These are phyloP conservation scores for Trichopus zeylanicus DNA, from an alignment of 116 monocot genomes.

Conservation along the genomic window DNA sequence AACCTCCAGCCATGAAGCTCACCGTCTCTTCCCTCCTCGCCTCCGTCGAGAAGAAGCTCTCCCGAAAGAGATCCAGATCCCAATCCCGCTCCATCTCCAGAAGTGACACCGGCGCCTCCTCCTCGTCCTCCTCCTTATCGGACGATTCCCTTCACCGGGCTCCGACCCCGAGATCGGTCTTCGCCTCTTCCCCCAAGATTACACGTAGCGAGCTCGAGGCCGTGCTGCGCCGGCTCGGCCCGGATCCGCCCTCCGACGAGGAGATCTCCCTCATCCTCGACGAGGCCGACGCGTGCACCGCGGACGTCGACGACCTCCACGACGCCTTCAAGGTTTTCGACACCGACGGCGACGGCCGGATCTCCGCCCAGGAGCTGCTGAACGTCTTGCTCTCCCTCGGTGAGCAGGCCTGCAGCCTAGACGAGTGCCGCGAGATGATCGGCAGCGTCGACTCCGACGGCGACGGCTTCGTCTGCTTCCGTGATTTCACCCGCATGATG, in stretches of 20 bases:
- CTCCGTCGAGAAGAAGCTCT: neutral
- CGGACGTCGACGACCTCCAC: neutral
- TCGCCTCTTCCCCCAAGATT: neutral
- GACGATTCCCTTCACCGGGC: neutral
- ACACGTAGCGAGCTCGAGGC: neutral
- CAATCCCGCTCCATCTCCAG: neutral
- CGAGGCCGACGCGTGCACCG: neutral
- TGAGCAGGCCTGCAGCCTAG: neutral
- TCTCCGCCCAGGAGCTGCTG: neutral
- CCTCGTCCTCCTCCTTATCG: neutral
- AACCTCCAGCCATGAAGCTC: neutral
- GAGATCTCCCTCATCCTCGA: neutral
- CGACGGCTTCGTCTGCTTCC: neutral
- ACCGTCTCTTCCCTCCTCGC: neutral
- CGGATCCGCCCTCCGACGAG: neutral
- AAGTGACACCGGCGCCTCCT: neutral
- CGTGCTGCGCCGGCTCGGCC: neutral
- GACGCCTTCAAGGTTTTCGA: neutral
- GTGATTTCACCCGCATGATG: neutral
- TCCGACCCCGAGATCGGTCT: neutral
- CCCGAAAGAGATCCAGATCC: neutral
- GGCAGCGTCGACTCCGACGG: neutral
- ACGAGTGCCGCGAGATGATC: neutral
- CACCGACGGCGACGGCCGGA: neutral
- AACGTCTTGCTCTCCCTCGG: neutral